These are phyloP conservation scores for Bombardia bombarda DNA, from an alignment of 495 filamentous ascomycete genomes.

Conservation along the genomic window DNA sequence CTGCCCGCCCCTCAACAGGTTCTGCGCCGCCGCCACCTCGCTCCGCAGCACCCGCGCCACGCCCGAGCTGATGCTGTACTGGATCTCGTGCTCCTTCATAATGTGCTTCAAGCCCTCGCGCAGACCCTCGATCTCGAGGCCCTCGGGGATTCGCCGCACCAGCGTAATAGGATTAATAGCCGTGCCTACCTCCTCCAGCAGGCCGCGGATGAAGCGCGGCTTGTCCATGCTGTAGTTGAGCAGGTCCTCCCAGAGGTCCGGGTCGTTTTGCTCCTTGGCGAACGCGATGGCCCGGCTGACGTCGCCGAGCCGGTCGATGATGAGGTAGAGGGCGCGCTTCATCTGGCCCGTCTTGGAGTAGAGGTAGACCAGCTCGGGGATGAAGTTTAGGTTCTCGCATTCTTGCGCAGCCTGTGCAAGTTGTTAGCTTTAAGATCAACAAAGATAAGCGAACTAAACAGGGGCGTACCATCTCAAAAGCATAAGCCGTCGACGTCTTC, in stretches of 20 bases:
- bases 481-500: slow-evolving; percentile 73
- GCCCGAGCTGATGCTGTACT: slow-evolving; percentile 81
- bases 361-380: slow-evolving; percentile 85
- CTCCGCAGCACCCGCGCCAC: slow-evolving; percentile 79
- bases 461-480: slow-evolving; percentile 54
- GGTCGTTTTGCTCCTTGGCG: slow-evolving; percentile 84
- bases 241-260: slow-evolving; percentile 88
- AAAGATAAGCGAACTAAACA: not conserved
- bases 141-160: slow-evolving; percentile 83
- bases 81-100: slow-evolving; percentile 88
- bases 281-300: slow-evolving; percentile 89
- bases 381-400: slow-evolving; percentile 71
- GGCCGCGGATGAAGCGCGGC: slow-evolving; percentile 82
- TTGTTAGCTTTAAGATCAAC: slow-evolving; percentile 2
- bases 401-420: slow-evolving; percentile 54
- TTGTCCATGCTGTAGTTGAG: slow-evolving; percentile 96
- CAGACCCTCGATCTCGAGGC: slow-evolving; percentile 83
- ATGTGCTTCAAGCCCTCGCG: slow-evolving; percentile 75
- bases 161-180: slow-evolving; percentile 84
- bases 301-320: slow-evolving; percentile 80
- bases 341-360: slow-evolving; percentile 91
- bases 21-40: slow-evolving; percentile 80
- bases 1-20: slow-evolving; percentile 65
- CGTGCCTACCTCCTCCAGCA: slow-evolving; percentile 90
- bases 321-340: slow-evolving; percentile 80